Evolutionary conservation across 306 rosid genomes (phyloP).

Genomic region (Carpinus fangiana): DNA sequence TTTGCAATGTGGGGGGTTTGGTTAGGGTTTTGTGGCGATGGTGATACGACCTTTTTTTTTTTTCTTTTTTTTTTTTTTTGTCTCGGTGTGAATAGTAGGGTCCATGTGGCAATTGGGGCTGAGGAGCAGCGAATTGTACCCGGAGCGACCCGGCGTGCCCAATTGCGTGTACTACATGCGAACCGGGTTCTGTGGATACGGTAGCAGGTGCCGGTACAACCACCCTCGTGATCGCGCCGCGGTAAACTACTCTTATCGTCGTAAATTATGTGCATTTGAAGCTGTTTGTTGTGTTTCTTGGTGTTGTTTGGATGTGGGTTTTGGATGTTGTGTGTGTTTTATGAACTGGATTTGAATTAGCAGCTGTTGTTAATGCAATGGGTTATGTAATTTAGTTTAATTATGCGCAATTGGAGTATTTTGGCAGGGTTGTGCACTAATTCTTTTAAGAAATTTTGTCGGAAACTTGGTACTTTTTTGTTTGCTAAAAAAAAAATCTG

Average conservation of each 20-base stretch:
- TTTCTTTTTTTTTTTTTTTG: neutral
- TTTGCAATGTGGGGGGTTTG: slow-evolving; percentile 27
- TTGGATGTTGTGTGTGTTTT: neutral
- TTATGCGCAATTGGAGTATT: slow-evolving; percentile 4
- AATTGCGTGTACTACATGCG: slow-evolving; percentile 87
- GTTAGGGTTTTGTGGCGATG: slow-evolving; percentile 37
- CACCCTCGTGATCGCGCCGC: slow-evolving; percentile 91
- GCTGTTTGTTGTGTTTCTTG: slow-evolving; percentile 16
- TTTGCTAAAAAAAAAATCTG: neutral
- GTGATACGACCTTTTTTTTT: neutral
- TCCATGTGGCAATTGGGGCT: slow-evolving; percentile 80
- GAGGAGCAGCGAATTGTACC: slow-evolving; percentile 59
- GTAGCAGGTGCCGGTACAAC: slow-evolving; percentile 77
- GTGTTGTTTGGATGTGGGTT: slow-evolving; percentile 1
- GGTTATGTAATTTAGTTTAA: neutral
- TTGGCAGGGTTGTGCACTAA: neutral
- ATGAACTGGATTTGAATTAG: neutral
- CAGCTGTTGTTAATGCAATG: neutral
- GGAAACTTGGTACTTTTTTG: slow-evolving; percentile 4
- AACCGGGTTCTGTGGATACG: slow-evolving; percentile 85
- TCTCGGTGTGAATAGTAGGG: slow-evolving; percentile 40
- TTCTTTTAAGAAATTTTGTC: neutral
- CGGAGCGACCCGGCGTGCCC: slow-evolving; percentile 74
- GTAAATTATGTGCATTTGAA: slow-evolving; percentile 29
- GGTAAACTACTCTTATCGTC: slow-evolving; percentile 40